Evolutionary conservation across 495 filamentous ascomycete genomes (phyloP).

Genomic region (Daldinia bambusicola): DNA sequence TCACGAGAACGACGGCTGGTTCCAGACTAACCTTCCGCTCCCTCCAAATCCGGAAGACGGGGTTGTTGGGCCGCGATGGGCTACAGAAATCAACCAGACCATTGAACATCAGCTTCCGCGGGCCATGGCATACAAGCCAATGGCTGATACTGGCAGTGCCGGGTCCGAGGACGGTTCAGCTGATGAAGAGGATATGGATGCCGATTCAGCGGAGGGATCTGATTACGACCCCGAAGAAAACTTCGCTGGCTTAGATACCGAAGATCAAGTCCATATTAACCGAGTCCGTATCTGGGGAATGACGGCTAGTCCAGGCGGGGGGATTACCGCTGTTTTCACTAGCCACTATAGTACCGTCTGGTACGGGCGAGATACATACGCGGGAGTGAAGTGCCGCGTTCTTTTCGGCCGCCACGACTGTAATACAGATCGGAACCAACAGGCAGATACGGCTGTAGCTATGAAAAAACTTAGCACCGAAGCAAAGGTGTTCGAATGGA

Average conservation of each 20-base stretch:
- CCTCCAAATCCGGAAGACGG: constrained; percentile 38
- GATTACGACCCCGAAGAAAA: constrained; percentile 43
- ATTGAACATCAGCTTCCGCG: constrained; percentile 50
- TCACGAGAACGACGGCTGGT: constrained; percentile 56
- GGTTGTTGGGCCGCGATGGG: constrained; percentile 52
- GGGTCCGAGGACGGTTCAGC: constrained; percentile 24
- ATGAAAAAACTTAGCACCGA: constrained; percentile 54
- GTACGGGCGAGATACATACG: constrained; percentile 56
- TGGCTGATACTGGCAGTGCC: constrained; percentile 5
- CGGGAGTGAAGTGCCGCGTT: constrained; percentile 52
- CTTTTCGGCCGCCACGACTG: constrained; percentile 51
- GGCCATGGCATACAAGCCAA: constrained; percentile 33
- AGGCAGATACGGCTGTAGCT: background rate
- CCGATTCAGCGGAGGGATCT: constrained; percentile 40
- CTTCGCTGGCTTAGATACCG: constrained; percentile 33
- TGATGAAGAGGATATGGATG: constrained; percentile 31
- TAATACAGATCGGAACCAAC: constrained; percentile 15
- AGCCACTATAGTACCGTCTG: constrained; percentile 52
- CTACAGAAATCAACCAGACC: constrained; percentile 53
- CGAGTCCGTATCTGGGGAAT: constrained; percentile 60
- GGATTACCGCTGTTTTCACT: constrained; percentile 54
- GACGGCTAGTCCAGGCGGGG: constrained; percentile 55
- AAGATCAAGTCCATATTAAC: constrained; percentile 54
- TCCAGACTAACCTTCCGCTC: constrained; percentile 54
- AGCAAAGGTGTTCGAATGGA: constrained; percentile 56